Base-by-base conservation (phyloP, 768 basidiomycete genomes). In the Leccinum obscurum region DNA sequence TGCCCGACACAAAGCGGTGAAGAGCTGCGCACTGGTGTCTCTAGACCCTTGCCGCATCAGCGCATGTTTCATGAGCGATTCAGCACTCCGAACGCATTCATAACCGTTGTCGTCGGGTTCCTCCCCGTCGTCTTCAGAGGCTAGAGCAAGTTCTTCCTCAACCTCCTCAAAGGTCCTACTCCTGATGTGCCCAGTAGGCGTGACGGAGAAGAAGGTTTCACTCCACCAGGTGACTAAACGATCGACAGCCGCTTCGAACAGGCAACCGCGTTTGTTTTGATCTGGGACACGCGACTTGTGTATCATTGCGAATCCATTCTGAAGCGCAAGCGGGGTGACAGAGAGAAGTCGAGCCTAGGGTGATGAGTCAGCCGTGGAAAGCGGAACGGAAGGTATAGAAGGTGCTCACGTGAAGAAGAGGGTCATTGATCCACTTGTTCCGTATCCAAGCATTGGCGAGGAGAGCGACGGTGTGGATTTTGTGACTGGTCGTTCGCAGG, bases 61-160 rank as follows among this genome's bases (percentile, higher is more conserved):
- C 1, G 87, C 89, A 70, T 95, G 93, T 70, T 97, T 98, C 92
- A 95, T 95, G 41, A 98, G 80, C 64, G 92, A 94, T 70, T 95
- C 95, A 14, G 81, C 78, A 54, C 86, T 88, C 51, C 88, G 81
- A 30, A 97, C 84, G 3, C 78, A 69, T 73, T 96, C 95, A 39
- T 81, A 80, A 10, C 85, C 85, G 35, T 34, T 34, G 4, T 73
- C 70, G 28, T 83, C 76, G 44, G 69, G 59, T 62, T 84, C 78
- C 30, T 77, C 65, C 54, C 81, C 77, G 30, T 78, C 66, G 4
- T 65, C 22, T 22, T 75, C 74, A 54, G 70, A 67, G 60, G 63
- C 59, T 63, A 66, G 54, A 71, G 68, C 51, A 64, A 63, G 55
- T 56, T 75, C 76, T 41, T 69, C 64, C 66, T 86, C 82, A 3